Percentiles rank a stretch among this genome's conserved stretches.
Conservation (phyloP, 441 rosid genomes). For the Croton setiger region DNA sequence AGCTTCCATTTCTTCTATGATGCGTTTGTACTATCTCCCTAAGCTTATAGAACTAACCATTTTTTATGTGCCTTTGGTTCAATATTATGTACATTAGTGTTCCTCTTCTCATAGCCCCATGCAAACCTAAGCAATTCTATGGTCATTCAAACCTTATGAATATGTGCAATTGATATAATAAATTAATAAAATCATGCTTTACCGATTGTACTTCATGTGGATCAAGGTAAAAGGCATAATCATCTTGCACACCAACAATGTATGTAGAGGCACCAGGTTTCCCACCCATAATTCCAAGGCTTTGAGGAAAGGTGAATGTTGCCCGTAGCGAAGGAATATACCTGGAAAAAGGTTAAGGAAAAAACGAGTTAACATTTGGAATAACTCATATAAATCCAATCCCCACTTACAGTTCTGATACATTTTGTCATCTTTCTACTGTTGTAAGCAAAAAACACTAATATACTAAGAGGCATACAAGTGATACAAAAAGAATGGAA, state of each 20-base stretch:
- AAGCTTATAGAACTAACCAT: neutral
- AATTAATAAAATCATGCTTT: constrained; percentile 19
- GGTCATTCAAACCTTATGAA: constrained; percentile 2
- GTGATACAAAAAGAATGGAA: neutral
- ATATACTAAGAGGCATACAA: no score
- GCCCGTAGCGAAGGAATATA: constrained; percentile 74
- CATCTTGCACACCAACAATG: constrained; percentile 89
- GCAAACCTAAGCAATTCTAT: neutral
- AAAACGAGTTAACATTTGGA: constrained; percentile 4
- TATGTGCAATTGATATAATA: neutral
- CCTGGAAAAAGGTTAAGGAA: constrained; percentile 39
- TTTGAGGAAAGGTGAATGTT: constrained; percentile 84
- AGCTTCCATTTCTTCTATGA: neutral
- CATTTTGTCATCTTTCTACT: no score
- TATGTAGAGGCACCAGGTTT: constrained; percentile 93
- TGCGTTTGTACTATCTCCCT: neutral
- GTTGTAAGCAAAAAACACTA: no score
- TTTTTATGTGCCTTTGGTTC: neutral
- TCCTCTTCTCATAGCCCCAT: neutral
- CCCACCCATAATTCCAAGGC: constrained; percentile 95
- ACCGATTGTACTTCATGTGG: constrained; percentile 83
- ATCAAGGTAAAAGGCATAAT: constrained; percentile 79
- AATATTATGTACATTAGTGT: neutral
- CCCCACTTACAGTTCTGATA: no score
- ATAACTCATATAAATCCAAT: no score